phyloP scores from a whole-genome alignment of 345 rosid species.

The Excoecaria agallocha region DNA sequence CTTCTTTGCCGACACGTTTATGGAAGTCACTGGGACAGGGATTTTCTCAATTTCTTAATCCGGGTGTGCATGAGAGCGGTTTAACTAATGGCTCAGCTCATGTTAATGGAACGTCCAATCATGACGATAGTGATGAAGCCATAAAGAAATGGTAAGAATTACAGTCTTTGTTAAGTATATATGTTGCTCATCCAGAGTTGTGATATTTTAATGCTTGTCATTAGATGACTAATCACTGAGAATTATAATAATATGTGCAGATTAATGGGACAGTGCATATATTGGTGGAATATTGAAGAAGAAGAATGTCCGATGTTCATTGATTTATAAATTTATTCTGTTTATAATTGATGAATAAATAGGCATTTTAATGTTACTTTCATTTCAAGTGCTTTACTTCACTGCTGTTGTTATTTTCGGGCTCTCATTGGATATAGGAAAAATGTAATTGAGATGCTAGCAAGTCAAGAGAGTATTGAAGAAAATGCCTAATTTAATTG shows the following conservation, averaged over 20 bases:
- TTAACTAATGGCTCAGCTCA: constrained; percentile 26
- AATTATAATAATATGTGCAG: constrained; percentile 22
- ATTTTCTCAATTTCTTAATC: constrained; percentile 61
- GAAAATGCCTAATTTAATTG: no score
- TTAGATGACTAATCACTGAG: background rate
- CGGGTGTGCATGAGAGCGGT: constrained; percentile 50
- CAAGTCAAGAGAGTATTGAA: no score
- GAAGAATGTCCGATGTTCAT: constrained; percentile 9
- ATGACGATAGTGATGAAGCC: constrained; percentile 32
- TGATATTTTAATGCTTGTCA: background rate
- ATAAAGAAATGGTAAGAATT: constrained; percentile 47
- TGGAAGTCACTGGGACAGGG: constrained; percentile 89
- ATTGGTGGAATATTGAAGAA: background rate
- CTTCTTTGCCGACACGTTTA: constrained; percentile 54
- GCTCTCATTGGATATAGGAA: background rate
- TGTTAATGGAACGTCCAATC: constrained; percentile 35
- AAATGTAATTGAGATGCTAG: no score
- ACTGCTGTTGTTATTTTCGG: background rate
- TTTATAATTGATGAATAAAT: constrained; percentile 1
- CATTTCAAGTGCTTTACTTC: no score
- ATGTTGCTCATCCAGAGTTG: background rate
- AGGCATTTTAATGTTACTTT: background rate
- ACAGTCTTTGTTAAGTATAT: background rate
- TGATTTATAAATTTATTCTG: background rate
- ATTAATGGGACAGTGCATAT: constrained; percentile 8